phyloP scores from a whole-genome alignment of 2,329 filamentous ascomycete species.

The Sclerotinia subarctica region DNA sequence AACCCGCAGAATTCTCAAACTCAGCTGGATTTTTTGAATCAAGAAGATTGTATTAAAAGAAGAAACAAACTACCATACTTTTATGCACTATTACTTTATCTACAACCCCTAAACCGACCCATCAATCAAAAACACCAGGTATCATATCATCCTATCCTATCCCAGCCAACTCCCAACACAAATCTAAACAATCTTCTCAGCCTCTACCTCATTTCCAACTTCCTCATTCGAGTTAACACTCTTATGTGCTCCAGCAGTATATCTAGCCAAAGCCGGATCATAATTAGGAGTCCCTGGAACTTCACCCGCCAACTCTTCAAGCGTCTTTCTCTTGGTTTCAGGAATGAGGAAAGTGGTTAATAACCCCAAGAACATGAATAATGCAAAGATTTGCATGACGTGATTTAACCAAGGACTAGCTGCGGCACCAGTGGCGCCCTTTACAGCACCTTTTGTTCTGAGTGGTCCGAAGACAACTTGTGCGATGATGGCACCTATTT shows the following conservation, averaged over 20 bases:
- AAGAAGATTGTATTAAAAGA: not conserved
- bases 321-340: constrained; percentile 70
- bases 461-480: constrained; percentile 55
- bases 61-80: not conserved
- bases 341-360: constrained; percentile 68
- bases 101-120: not conserved
- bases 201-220: not conserved
- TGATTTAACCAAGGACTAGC: constrained; percentile 61
- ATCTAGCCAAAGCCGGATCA: constrained; percentile 9
- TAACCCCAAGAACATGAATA: constrained; percentile 74
- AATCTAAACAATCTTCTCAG: constrained; percentile 6
- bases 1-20: not conserved
- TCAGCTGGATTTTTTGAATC: not conserved
- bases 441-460: constrained; percentile 41
- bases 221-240: constrained; percentile 4
- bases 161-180: not conserved
- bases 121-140: constrained; percentile 16
- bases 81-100: not conserved
- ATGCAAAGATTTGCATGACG: constrained; percentile 72
- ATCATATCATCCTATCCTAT: constrained; percentile 1
- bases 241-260: not conserved
- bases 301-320: constrained; percentile 56
- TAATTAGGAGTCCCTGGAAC: constrained; percentile 19
- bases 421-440: constrained; percentile 27
- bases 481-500: constrained; percentile 40